Conservation (phyloP, 139 green algal genomes). For the Coelastrella sp. region DNA sequence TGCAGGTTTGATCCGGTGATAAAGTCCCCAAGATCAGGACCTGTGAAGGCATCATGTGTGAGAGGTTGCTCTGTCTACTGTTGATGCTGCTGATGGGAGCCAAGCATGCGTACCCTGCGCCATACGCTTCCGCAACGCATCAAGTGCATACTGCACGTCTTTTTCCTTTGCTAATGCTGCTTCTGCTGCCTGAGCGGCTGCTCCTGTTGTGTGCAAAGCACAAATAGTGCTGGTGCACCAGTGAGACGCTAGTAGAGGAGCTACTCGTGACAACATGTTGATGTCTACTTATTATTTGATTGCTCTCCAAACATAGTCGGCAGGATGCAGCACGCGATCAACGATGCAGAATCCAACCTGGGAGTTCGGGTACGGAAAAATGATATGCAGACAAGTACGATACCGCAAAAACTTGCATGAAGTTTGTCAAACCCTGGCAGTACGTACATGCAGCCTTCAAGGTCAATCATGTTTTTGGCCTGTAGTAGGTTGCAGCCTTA, state of each 20-base stretch:
- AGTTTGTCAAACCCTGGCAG: too few species aligned
- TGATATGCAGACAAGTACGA: too few species aligned
- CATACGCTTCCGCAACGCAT: constrained; percentile 51
- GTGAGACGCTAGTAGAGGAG: not conserved
- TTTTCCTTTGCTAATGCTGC: not conserved
- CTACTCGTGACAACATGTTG: not conserved
- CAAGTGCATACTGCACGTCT: constrained; percentile 35
- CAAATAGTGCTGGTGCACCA: not conserved
- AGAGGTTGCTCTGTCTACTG: not conserved
- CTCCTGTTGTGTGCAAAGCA: constrained; percentile 12
- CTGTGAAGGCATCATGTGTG: constrained; percentile 50
- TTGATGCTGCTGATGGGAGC: not conserved
- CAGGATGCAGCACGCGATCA: too few species aligned
- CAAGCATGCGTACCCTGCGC: constrained; percentile 46
- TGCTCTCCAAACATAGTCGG: too few species aligned
- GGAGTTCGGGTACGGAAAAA: too few species aligned
- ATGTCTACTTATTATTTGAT: too few species aligned
- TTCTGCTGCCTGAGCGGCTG: constrained; percentile 44
- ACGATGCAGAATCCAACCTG: too few species aligned
- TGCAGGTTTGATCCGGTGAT: constrained; percentile 59
- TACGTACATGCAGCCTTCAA: too few species aligned
- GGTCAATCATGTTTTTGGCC: too few species aligned
- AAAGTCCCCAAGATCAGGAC: constrained; percentile 83
- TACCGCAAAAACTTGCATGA: too few species aligned
- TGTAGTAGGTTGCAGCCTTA: too few species aligned